A percentile compares a stretch with the other conserved stretches of the same genome.
These are phyloP conservation scores for Trichoderma pleuroti DNA, from an alignment of 2,329 filamentous ascomycete species.

Conservation along the genomic window DNA sequence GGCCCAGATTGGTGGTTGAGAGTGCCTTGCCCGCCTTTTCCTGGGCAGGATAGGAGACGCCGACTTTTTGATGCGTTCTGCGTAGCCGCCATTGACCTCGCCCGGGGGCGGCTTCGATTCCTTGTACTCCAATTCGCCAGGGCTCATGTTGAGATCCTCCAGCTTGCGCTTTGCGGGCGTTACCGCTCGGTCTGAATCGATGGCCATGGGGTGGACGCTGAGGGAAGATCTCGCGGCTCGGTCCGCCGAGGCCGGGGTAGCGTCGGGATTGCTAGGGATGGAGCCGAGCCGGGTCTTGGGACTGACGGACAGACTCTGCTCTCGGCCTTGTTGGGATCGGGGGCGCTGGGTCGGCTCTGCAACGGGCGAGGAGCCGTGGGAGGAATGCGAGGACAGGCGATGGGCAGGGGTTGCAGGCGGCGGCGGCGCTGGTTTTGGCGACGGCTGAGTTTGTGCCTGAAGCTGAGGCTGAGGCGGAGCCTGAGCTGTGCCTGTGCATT, in stretches of 20 bases:
- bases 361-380: constrained; percentile 43
- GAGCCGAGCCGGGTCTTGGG: constrained; percentile 67
- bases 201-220: constrained; percentile 28
- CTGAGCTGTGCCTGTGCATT: constrained; percentile 20
- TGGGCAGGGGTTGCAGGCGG: constrained; percentile 34
- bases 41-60: constrained; percentile 34
- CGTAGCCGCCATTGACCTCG: constrained; percentile 43
- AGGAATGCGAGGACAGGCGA: constrained; percentile 33
- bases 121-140: constrained; percentile 49
- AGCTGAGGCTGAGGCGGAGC: constrained; percentile 17
- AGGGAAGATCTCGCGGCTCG: constrained; percentile 27
- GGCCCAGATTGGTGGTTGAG: constrained; percentile 48
- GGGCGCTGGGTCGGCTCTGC: constrained; percentile 47
- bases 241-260: constrained; percentile 25
- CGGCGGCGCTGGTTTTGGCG: constrained; percentile 30
- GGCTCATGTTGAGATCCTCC: constrained; percentile 41
- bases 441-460: constrained; percentile 30
- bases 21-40: constrained; percentile 40
- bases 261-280: constrained; percentile 43
- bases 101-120: constrained; percentile 48
- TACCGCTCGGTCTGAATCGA: constrained; percentile 32
- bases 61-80: constrained; percentile 25
- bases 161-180: constrained; percentile 42
- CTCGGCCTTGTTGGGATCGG: constrained; percentile 59
- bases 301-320: constrained; percentile 70